Evolutionary conservation across 306 rosid species (phyloP).

Genomic region (Acacia crassicarpa): DNA sequence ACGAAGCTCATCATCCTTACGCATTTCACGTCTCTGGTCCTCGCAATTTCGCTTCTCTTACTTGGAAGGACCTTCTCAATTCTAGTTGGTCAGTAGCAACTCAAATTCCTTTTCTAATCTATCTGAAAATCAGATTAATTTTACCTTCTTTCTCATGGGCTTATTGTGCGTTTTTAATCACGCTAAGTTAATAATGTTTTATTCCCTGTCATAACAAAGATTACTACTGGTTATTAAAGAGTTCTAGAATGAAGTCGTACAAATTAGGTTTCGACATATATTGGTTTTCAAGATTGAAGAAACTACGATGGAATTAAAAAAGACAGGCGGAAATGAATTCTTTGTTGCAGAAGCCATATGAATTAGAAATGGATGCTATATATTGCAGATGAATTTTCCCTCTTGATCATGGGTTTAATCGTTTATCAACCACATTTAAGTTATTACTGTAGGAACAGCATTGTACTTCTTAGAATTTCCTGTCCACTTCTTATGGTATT

Average conservation of each 20-base stretch:
- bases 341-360: background rate
- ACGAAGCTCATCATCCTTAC: slow-evolving; percentile 66
- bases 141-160: background rate
- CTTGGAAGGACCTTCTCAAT: slow-evolving; percentile 77
- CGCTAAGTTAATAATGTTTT: background rate
- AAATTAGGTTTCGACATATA: background rate
- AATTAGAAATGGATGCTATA: background rate
- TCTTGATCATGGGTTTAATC: background rate
- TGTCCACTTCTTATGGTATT: background rate
- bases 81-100: slow-evolving; percentile 76
- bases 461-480: background rate
- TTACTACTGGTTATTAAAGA: background rate
- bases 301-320: background rate
- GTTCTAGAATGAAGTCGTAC: background rate
- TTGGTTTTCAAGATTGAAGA: background rate
- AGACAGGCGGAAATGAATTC: background rate
- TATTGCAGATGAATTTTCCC: background rate
- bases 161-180: background rate
- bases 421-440: background rate
- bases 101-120: slow-evolving; percentile 14
- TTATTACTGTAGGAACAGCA: background rate
- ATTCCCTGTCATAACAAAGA: background rate
- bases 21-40: slow-evolving; percentile 97
- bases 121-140: background rate
- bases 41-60: slow-evolving; percentile 69